These are phyloP conservation scores for Arthrobotrys musiformis DNA, from an alignment of 2,329 filamentous ascomycete genomes.

Conservation along the genomic window DNA sequence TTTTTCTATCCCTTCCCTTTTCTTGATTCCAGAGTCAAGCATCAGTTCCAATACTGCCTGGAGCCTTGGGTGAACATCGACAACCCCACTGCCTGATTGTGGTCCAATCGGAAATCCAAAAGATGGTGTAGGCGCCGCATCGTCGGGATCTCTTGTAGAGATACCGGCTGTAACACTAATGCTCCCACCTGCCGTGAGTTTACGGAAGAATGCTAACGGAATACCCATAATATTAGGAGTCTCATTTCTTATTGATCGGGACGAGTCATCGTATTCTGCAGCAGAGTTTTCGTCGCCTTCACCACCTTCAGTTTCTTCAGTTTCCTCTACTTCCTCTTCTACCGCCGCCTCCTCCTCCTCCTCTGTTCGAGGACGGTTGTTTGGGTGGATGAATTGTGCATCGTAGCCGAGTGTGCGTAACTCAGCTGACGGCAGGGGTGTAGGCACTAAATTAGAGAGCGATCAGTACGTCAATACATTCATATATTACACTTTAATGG, in stretches of 20 bases:
- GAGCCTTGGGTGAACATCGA: constrained; percentile 27
- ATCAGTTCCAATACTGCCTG: constrained; percentile 66
- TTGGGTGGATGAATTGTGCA: constrained; percentile 57
- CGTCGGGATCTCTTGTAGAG: neutral
- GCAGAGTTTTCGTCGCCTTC: constrained; percentile 35
- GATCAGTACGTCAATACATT: neutral
- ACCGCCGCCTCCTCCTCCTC: constrained; percentile 63
- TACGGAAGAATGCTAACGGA: constrained; percentile 12
- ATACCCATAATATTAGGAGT: constrained; percentile 46
- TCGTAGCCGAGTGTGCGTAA: constrained; percentile 62
- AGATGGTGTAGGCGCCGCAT: neutral
- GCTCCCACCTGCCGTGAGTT: neutral
- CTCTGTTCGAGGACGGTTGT: constrained; percentile 54
- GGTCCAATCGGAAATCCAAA: neutral
- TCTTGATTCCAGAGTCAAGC: constrained; percentile 64
- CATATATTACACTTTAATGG: neutral
- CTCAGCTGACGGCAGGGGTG: constrained; percentile 62
- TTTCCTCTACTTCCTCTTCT: constrained; percentile 65
- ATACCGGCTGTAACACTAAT: constrained; percentile 1
- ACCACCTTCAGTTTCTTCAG: constrained; percentile 58
- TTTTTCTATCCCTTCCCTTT: constrained; percentile 34
- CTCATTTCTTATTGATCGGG: constrained; percentile 56
- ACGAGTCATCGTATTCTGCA: constrained; percentile 57
- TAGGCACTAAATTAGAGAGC: neutral
- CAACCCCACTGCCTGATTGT: neutral